Evolutionary conservation across 441 rosid genomes (phyloP), one percentile per base, ranked within the genome.

Genomic region (Pelargonium fulgidum): DNA sequence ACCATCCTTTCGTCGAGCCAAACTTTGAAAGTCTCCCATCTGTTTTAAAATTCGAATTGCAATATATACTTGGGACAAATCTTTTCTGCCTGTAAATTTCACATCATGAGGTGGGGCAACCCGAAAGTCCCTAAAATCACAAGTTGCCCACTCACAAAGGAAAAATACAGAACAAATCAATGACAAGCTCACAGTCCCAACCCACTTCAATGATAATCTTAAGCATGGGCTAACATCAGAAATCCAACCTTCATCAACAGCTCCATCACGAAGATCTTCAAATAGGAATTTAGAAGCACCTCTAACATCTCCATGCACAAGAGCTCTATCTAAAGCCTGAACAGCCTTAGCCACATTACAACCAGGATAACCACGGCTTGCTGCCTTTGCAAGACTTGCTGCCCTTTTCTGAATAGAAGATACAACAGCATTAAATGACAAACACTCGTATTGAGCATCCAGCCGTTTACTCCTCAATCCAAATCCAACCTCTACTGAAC

Each of bases 81-180:
- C 96, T 72, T 87, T 89, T 79, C 84, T 80, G 17, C 99, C 99
- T 3, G 96, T 87, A 78, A 89, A 89, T 77, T 90, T 87, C 74
- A 86, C 50, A 64, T 85, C 88, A 72, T 70, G 70, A 75, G 91
- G 88, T 14, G 84, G 81, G 67, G 84, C 84, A 75, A 80, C 80
- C 41, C 94, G 92, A 70, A 91, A 91, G 78, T 93, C 95, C 77
- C 99, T 84, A 75, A 86, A 96, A 71, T 89, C 93, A 80, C 97
- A 93, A 1, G 97, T 91, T 66, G 99, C 99, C 99, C 99, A 96
- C 83, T 96, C 99, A 52, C 96, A 85, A 72, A 96, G 94, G 76
- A 91, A 87, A 79, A 96, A 96, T 16, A 87, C 85, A 10, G 96
- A 89, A 78, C 86, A 83, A 78, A 93, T 71, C 70, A 89, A 84